Conservation (phyloP, 1,139 yeast genomes). For the Suhomyces maxii region DNA sequence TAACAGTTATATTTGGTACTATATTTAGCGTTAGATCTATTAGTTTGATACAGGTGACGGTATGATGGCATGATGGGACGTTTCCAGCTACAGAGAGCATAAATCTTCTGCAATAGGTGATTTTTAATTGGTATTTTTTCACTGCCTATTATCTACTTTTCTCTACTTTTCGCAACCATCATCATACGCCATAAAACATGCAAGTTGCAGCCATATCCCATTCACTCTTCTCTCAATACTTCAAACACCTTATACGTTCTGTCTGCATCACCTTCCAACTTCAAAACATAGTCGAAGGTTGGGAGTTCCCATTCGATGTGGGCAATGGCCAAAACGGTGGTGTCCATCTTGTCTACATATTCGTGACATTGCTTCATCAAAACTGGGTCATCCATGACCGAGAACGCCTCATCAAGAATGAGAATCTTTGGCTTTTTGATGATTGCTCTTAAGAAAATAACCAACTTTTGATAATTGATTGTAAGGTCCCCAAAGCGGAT, state of each 20-base stretch:
- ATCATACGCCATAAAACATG: too few relatives aligned
- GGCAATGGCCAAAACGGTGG: constrained; percentile 76
- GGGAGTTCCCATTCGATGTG: constrained; percentile 60
- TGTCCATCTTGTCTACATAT: constrained; percentile 57
- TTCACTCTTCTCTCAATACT: not conserved
- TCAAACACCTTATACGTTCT: constrained; percentile 22
- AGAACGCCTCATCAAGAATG: constrained; percentile 89
- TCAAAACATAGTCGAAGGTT: constrained; percentile 34
- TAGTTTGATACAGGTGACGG: too few relatives aligned
- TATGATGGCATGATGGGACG: too few relatives aligned
- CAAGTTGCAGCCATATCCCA: not conserved
- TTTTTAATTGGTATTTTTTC: too few relatives aligned
- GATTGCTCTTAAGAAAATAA: constrained; percentile 71
- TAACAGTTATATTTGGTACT: too few relatives aligned
- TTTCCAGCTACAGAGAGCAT: too few relatives aligned
- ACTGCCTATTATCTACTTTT: too few relatives aligned
- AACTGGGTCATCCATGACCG: constrained; percentile 74
- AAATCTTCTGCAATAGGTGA: too few relatives aligned
- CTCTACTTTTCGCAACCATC: too few relatives aligned
- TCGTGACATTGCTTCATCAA: constrained; percentile 66
- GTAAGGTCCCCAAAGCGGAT: constrained; percentile 52
- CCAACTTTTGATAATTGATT: constrained; percentile 77
- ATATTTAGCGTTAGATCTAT: too few relatives aligned
- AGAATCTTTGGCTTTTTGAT: constrained; percentile 74
- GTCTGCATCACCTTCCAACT: constrained; percentile 35